A percentile compares a stretch with the other conserved stretches of the same genome.
These are phyloP conservation scores for Tetrapisispora taiwanensis DNA, from an alignment of 805 yeast species.

Conservation along the genomic window DNA sequence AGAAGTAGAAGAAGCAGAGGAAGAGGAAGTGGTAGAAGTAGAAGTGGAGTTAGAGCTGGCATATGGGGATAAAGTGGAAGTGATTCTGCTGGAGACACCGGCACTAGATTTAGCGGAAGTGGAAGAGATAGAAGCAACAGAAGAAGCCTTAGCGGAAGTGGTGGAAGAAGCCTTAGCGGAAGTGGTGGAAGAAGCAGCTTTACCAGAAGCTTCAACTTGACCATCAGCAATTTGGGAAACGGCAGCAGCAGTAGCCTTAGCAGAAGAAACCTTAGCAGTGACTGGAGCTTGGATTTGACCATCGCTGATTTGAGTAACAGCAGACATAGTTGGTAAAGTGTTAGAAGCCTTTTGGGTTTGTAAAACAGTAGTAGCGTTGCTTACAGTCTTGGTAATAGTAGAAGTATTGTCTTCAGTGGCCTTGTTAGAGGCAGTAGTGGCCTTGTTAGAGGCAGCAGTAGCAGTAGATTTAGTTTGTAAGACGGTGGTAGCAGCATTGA, in stretches of 20 bases:
- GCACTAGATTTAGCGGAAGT: constrained; percentile 15
- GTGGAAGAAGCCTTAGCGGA: constrained; percentile 31
- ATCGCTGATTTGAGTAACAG: constrained; percentile 43
- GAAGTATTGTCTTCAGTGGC: constrained; percentile 35
- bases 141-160: constrained; percentile 32
- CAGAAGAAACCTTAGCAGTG: constrained; percentile 23
- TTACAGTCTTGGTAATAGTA: constrained; percentile 28
- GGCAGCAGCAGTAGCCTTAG: constrained; percentile 18
- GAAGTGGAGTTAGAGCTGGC: constrained; percentile 34
- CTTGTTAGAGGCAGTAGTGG: constrained; percentile 17
- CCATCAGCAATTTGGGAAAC: constrained; percentile 36
- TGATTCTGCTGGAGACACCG: constrained; percentile 19
- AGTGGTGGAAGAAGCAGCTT: constrained; percentile 13
- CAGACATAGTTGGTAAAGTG: constrained; percentile 15
- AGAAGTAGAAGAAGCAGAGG: constrained; percentile 9
- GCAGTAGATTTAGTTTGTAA: constrained; percentile 17
- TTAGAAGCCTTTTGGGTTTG: constrained; percentile 5
- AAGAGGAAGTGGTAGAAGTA: constrained; percentile 13
- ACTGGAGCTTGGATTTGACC: constrained; percentile 39
- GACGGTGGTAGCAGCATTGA: constrained; percentile 16
- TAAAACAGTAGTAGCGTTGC: constrained; percentile 5
- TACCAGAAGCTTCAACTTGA: constrained; percentile 32
- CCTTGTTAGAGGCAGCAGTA: constrained; percentile 12
- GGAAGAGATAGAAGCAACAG: constrained; percentile 13
- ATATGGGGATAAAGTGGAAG: constrained; percentile 23